These are phyloP conservation scores for Mycena leptocephala DNA, from an alignment of 768 basidiomycete genomes.

Conservation along the genomic window DNA sequence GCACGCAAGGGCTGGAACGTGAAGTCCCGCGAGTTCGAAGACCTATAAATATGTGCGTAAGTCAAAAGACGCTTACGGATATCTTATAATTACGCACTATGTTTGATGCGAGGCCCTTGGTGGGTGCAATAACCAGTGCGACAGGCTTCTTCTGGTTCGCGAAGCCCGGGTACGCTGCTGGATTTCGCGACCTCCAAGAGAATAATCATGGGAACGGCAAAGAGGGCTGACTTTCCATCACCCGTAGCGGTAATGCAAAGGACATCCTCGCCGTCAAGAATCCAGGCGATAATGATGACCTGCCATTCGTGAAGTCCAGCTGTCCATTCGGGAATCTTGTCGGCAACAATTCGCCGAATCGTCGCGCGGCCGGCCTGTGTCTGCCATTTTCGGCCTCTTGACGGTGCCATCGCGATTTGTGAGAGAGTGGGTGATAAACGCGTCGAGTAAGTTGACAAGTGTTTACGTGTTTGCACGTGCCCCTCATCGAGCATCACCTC, in stretches of 20 bases:
- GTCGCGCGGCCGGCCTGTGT: no score
- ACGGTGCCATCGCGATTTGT: no score
- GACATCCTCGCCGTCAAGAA: slow-evolving; percentile 11
- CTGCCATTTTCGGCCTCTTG: no score
- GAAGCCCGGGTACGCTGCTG: neutral
- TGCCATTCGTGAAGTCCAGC: neutral
- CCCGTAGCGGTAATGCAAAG: neutral
- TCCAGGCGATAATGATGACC: neutral
- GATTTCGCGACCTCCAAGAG: neutral
- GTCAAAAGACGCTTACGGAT: neutral
- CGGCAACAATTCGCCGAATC: neutral
- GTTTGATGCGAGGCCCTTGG: slow-evolving; percentile 15
- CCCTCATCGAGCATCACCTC: no score
- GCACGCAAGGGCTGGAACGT: slow-evolving; percentile 7
- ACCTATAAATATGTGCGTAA: neutral
- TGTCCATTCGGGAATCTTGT: no score
- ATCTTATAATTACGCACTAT: neutral
- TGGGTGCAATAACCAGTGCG: slow-evolving; percentile 17
- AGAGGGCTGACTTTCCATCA: neutral
- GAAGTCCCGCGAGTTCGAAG: neutral
- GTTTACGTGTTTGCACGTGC: no score
- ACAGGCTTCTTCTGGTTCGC: slow-evolving; percentile 6
- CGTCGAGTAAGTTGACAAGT: no score
- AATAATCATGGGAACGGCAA: neutral
- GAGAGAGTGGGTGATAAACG: no score